phyloP scores from a whole-genome alignment of 371 early-diverging fungal genomes.

The Mortierella sp. region DNA sequence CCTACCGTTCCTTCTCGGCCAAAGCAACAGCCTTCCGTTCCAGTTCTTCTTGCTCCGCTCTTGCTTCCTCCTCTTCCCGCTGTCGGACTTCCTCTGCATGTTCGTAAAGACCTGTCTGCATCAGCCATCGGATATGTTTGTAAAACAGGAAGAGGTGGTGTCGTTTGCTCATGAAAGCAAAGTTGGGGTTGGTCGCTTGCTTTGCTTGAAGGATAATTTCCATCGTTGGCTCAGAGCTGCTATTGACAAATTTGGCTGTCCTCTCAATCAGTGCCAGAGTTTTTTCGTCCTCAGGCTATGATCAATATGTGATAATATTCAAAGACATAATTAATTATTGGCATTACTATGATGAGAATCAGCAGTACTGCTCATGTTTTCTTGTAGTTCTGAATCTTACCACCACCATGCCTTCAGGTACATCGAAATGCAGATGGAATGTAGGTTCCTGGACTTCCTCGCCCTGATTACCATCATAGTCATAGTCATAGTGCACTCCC shows the following conservation, averaged over 20 bases:
- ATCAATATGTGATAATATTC: background rate
- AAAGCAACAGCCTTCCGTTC: slow-evolving; percentile 8
- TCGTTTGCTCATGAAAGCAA: slow-evolving; percentile 71
- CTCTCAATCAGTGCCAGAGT: slow-evolving; percentile 73
- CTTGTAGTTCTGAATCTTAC: slow-evolving; percentile 23
- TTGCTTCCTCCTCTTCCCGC: slow-evolving; percentile 45
- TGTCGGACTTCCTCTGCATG: slow-evolving; percentile 53
- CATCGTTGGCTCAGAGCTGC: slow-evolving; percentile 67
- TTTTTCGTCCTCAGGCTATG: slow-evolving; percentile 66
- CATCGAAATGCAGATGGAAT: slow-evolving; percentile 48
- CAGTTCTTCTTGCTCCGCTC: slow-evolving; percentile 35
- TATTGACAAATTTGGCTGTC: slow-evolving; percentile 72
- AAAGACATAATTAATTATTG: background rate
- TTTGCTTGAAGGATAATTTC: slow-evolving; percentile 78
- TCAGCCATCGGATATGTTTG: slow-evolving; percentile 70
- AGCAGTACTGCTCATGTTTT: too few species aligned
- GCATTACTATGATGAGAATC: background rate
- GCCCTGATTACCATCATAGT: slow-evolving; percentile 22
- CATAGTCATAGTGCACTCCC: slow-evolving; percentile 35
- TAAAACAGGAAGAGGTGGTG: slow-evolving; percentile 74
- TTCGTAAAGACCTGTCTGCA: slow-evolving; percentile 69
- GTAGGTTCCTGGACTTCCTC: slow-evolving; percentile 6
- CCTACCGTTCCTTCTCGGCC: slow-evolving; percentile 9
- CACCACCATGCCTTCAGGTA: slow-evolving; percentile 58
- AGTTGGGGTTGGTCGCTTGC: slow-evolving; percentile 77